Evolutionary conservation across 495 filamentous ascomycete species (phyloP).

Genomic region (Penicillium riverlandense): DNA sequence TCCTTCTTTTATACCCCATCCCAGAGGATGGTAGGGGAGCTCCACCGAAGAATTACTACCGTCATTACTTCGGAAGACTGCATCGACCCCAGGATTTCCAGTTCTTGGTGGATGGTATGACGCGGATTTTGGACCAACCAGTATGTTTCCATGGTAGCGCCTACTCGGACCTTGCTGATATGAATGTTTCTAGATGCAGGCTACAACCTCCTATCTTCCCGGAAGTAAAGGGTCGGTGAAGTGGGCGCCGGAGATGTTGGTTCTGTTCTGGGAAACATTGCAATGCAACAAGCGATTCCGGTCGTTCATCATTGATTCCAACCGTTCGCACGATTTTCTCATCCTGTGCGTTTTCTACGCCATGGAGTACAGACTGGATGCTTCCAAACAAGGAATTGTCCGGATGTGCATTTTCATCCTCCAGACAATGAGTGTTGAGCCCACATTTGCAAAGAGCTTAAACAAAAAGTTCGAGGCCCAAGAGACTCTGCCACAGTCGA

Average conservation of each 20-base stretch:
- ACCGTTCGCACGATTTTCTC: constrained; percentile 87
- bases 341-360: constrained; percentile 89
- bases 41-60: constrained; percentile 80
- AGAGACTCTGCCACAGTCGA: constrained; percentile 73
- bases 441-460: constrained; percentile 81
- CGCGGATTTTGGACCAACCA: constrained; percentile 84
- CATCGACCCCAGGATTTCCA: constrained; percentile 97
- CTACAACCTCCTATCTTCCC: constrained; percentile 80
- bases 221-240: constrained; percentile 73
- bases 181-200: constrained; percentile 55
- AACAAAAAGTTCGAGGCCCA: constrained; percentile 88
- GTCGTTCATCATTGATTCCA: constrained; percentile 94
- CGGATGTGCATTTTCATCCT: constrained; percentile 95
- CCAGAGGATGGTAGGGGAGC: constrained; percentile 60
- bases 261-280: constrained; percentile 95
- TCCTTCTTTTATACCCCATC: constrained; percentile 81
- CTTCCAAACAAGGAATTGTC: constrained; percentile 84
- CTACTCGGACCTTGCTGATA: neutral
- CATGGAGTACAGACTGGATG: constrained; percentile 75
- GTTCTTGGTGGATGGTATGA: constrained; percentile 95
- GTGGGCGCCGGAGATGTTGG: constrained; percentile 93
- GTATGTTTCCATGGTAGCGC: constrained; percentile 21
- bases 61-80: constrained; percentile 83
- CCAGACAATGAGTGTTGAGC: constrained; percentile 90
- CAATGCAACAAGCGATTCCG: constrained; percentile 98